Evolutionary conservation across 2,329 filamentous ascomycete genomes (phyloP).

Genomic region (Nigrospora sphaerica): DNA sequence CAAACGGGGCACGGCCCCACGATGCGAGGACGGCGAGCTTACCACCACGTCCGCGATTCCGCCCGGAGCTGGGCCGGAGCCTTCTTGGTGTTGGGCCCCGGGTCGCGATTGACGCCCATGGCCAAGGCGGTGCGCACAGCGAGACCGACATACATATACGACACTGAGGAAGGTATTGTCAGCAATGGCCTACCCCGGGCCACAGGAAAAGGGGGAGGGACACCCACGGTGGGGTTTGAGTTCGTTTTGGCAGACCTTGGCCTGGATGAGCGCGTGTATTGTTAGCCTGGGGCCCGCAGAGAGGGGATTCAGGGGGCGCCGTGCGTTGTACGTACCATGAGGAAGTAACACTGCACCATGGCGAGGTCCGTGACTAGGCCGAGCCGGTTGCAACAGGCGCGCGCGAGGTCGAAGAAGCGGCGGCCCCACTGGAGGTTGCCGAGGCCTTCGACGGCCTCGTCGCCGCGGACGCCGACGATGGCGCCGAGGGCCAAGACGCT

Average conservation of each 20-base stretch:
- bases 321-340: slow-evolving; percentile 33
- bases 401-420: slow-evolving; percentile 35
- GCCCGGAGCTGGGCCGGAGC: slow-evolving; percentile 22
- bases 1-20: background rate
- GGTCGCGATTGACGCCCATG: slow-evolving; percentile 38
- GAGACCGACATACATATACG: slow-evolving; percentile 40
- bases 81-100: slow-evolving; percentile 19
- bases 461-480: slow-evolving; percentile 34
- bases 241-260: slow-evolving; percentile 42
- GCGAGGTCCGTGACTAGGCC: slow-evolving; percentile 37
- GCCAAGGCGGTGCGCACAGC: slow-evolving; percentile 38
- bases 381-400: slow-evolving; percentile 27
- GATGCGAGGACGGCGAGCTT: slow-evolving; percentile 5
- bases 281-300: too few species aligned
- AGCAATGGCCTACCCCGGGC: too few species aligned
- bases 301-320: too few species aligned
- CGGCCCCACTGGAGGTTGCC: slow-evolving; percentile 38
- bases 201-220: background rate
- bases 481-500: slow-evolving; percentile 38
- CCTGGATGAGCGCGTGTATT: too few species aligned
- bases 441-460: slow-evolving; percentile 32
- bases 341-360: slow-evolving; percentile 38
- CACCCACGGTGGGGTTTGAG: slow-evolving; percentile 36
- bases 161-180: slow-evolving; percentile 12
- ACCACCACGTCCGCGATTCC: slow-evolving; percentile 40